Percentiles rank a stretch among this genome's conserved stretches.
These are phyloP conservation scores for Lunularia cruciata DNA, from an alignment of 225 moss, liverwort and hornwort species.

Conservation along the genomic window DNA sequence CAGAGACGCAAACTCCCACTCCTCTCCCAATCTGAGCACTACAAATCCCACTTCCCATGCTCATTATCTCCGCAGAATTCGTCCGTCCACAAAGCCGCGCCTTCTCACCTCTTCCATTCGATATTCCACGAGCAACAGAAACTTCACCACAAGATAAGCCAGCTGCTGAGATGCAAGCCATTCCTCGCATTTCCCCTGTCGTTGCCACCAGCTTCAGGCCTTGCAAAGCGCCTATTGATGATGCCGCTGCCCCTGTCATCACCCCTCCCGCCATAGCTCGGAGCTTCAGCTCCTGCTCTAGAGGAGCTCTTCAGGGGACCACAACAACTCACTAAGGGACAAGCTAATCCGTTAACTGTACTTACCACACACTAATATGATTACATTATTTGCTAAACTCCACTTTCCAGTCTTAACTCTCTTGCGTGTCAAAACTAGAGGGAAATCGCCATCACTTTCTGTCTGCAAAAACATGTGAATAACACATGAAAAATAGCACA, in stretches of 20 bases:
- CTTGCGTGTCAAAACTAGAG: no score
- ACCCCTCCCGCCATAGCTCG: conserved; percentile 4
- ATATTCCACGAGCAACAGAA: not conserved
- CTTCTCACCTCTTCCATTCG: not conserved
- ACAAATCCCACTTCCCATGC: not conserved
- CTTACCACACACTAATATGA: no score
- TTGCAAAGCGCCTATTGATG: not conserved
- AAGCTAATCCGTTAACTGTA: no score
- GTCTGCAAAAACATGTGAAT: no score
- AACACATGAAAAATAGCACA: no score
- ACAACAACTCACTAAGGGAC: not conserved
- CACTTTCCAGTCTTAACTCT: no score
- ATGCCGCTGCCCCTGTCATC: not conserved
- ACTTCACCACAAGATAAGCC: not conserved
- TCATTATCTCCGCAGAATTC: not conserved
- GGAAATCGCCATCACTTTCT: no score
- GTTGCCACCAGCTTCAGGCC: no score
- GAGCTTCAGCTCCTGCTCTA: conserved; percentile 3
- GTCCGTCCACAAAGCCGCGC: no score
- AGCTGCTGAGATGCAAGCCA: not conserved
- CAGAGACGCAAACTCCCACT: not conserved
- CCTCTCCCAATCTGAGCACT: not conserved
- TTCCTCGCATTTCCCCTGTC: no score
- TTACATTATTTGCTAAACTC: no score
- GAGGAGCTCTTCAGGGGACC: not conserved